Evolutionary conservation across 140 eudicot species (phyloP).

Genomic region (Stevia rebaudiana): DNA sequence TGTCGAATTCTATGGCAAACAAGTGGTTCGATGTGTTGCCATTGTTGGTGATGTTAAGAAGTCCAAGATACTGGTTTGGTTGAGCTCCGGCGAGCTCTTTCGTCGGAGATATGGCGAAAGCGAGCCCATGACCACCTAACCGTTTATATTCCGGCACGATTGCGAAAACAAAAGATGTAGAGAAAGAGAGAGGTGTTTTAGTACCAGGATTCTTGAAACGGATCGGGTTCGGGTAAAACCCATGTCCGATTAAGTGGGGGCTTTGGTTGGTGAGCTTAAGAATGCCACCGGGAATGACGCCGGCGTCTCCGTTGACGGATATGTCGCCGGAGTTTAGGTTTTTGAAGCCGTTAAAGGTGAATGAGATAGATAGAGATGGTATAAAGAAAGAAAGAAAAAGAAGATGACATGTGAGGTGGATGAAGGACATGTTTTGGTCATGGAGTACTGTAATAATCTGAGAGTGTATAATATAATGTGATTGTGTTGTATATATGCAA

Average conservation of each 20-base stretch:
- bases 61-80: conserved; percentile 53
- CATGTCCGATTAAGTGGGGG: conserved; percentile 42
- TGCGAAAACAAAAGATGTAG: conserved; percentile 53
- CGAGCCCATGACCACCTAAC: conserved; percentile 61
- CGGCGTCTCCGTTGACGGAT: conserved; percentile 33
- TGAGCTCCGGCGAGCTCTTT: conserved; percentile 46
- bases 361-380: conserved; percentile 35
- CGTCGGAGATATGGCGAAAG: conserved; percentile 40
- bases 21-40: conserved; percentile 49
- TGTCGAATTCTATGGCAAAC: conserved; percentile 53
- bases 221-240: conserved; percentile 41
- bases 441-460: not conserved
- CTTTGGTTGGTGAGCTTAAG: conserved; percentile 43
- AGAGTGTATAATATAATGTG: not conserved
- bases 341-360: conserved; percentile 42
- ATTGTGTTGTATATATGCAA: conserved; percentile 2
- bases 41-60: conserved; percentile 43
- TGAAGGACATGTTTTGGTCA: conserved; percentile 24
- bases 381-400: conserved; percentile 19
- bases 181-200: conserved; percentile 38
- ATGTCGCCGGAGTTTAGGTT: conserved; percentile 21
- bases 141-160: conserved; percentile 22
- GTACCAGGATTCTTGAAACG: conserved; percentile 35
- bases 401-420: conserved; percentile 13
- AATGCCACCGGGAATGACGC: conserved; percentile 33